A percentile compares a stretch with the other conserved stretches of the same genome.
phyloP scores from a whole-genome alignment of 78 protist genomes.

The Planoprotostelium fungivorum region DNA sequence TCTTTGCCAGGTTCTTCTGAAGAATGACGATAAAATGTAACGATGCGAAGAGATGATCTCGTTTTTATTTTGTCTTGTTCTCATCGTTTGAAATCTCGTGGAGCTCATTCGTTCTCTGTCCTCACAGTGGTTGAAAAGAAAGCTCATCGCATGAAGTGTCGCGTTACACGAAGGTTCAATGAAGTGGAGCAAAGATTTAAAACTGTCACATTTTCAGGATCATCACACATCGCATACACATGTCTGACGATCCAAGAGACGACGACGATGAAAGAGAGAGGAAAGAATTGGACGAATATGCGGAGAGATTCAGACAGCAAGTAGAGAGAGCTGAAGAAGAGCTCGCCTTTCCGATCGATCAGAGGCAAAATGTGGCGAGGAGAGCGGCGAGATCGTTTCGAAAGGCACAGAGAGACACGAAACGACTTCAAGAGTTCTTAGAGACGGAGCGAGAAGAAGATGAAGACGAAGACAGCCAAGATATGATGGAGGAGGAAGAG shows the following conservation, averaged over 20 bases:
- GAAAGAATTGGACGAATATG: background rate
- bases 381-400: background rate
- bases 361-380: background rate
- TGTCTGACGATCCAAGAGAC: conserved; percentile 1
- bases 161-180: too few relatives aligned
- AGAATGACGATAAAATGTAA: background rate
- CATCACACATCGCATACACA: background rate
- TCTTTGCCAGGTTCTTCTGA: conserved; percentile 12
- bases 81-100: too few relatives aligned
- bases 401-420: background rate
- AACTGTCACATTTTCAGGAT: too few relatives aligned
- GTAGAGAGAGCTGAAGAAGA: background rate
- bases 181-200: too few relatives aligned
- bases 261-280: background rate
- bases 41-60: too few relatives aligned
- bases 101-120: too few relatives aligned
- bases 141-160: too few relatives aligned
- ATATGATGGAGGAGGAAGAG: background rate
- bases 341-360: background rate
- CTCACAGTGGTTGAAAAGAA: too few relatives aligned
- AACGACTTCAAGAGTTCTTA: background rate
- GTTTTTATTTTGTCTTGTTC: too few relatives aligned
- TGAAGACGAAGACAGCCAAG: background rate
- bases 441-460: background rate
- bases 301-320: background rate